Conservation (phyloP, 2,329 filamentous ascomycete species). For the Balansia obtecta region DNA sequence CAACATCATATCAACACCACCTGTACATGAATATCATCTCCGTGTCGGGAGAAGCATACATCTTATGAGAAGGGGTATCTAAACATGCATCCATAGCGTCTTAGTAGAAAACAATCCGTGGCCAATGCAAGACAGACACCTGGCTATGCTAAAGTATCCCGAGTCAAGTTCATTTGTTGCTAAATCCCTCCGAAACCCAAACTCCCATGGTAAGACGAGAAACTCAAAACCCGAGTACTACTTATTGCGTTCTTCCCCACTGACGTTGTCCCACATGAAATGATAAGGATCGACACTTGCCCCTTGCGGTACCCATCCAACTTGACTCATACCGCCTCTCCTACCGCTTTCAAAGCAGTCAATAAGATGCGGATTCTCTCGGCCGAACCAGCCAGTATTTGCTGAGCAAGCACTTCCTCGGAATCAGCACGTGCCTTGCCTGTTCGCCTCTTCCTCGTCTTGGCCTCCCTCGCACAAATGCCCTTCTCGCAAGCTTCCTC, state of each 20-base stretch:
- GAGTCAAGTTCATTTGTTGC: slow-evolving; percentile 4
- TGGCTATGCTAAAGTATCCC: background rate
- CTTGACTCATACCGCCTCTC: too few species aligned
- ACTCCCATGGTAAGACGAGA: too few species aligned
- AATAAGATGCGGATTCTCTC: slow-evolving; percentile 29
- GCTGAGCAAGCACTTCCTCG: slow-evolving; percentile 28
- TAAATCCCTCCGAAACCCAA: too few species aligned
- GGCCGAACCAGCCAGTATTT: slow-evolving; percentile 31
- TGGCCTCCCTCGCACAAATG: slow-evolving; percentile 34
- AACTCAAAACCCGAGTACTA: too few species aligned
- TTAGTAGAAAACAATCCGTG: background rate
- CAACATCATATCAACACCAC: background rate
- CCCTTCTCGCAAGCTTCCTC: slow-evolving; percentile 30
- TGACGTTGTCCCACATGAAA: too few species aligned
- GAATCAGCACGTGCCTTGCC: slow-evolving; percentile 20
- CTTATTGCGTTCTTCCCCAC: too few species aligned
- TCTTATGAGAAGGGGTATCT: background rate
- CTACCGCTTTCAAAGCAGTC: slow-evolving; percentile 19
- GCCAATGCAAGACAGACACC: background rate
- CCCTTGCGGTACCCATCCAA: too few species aligned
- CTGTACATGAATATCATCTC: background rate
- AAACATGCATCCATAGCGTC: background rate
- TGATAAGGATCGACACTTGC: too few species aligned
- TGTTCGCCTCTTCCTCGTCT: slow-evolving; percentile 29
- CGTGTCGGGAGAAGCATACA: background rate